Conservation (phyloP, 129 eudicot genomes). For the Solidago caesia region DNA sequence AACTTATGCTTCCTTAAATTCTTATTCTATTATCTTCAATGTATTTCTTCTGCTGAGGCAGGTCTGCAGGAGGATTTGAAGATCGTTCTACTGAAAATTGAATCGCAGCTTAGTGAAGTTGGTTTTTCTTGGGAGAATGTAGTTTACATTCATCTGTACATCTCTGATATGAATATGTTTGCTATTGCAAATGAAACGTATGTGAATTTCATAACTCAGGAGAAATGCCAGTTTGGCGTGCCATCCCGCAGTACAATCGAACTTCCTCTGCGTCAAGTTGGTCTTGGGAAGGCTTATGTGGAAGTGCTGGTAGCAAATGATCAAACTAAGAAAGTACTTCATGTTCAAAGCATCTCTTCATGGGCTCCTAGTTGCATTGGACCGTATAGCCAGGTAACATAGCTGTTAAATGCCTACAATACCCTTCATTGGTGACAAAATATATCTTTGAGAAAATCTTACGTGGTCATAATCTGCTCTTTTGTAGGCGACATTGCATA, state of each 20-base stretch:
- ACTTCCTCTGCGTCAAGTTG: constrained; percentile 65
- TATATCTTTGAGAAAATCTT: background rate
- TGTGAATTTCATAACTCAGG: constrained; percentile 77
- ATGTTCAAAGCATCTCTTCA: constrained; percentile 88
- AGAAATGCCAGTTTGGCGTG: constrained; percentile 85
- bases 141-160: constrained; percentile 80
- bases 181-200: constrained; percentile 78
- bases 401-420: constrained; percentile 13
- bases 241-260: constrained; percentile 94
- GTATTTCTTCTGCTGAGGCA: constrained; percentile 28
- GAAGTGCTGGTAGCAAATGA: constrained; percentile 80
- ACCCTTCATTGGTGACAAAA: constrained; percentile 15
- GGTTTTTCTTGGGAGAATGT: constrained; percentile 82
- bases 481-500: constrained; percentile 85
- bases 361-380: constrained; percentile 99
- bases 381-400: constrained; percentile 88
- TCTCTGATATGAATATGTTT: constrained; percentile 79
- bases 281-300: constrained; percentile 72
- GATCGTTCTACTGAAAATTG: constrained; percentile 53
- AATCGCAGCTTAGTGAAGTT: constrained; percentile 46
- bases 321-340: constrained; percentile 75
- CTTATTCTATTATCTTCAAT: background rate
- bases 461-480: background rate
- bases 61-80: constrained; percentile 66
- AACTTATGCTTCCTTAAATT: background rate